Evolutionary conservation across 139 green algal genomes (phyloP).

Genomic region (Coelastrella sp.): DNA sequence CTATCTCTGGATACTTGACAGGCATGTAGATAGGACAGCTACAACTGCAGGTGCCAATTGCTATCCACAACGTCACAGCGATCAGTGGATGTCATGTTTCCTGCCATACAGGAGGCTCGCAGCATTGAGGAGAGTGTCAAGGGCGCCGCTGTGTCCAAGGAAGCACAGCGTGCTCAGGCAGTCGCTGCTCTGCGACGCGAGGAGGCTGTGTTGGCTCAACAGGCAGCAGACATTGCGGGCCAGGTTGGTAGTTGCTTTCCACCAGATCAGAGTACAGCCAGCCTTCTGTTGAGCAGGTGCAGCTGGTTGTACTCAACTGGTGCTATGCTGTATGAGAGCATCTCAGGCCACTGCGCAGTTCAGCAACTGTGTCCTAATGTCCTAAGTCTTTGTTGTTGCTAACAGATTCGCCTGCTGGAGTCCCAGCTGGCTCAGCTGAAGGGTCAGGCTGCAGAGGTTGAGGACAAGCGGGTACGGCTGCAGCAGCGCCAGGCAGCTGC

Average conservation of each 20-base stretch:
- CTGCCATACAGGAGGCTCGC: slow-evolving; percentile 20
- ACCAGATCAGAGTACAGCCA: too few relatives aligned
- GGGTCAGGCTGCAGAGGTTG: slow-evolving; percentile 56
- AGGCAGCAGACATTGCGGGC: slow-evolving; percentile 47
- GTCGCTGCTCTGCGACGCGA: slow-evolving; percentile 51
- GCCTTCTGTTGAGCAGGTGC: too few relatives aligned
- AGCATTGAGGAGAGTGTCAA: slow-evolving; percentile 32
- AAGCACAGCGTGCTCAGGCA: slow-evolving; percentile 11
- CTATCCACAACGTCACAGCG: too few relatives aligned
- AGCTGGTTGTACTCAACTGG: too few relatives aligned
- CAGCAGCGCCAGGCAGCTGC: slow-evolving; percentile 36
- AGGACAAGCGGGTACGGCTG: slow-evolving; percentile 57
- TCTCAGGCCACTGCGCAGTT: too few relatives aligned
- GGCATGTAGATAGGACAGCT: too few relatives aligned
- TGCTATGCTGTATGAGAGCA: too few relatives aligned
- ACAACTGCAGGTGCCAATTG: too few relatives aligned
- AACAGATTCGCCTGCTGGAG: slow-evolving; percentile 59
- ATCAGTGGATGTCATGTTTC: background rate
- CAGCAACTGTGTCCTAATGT: background rate
- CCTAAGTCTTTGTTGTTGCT: too few relatives aligned
- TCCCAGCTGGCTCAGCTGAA: slow-evolving; percentile 61
- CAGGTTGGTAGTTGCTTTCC: slow-evolving; percentile 43
- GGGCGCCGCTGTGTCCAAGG: slow-evolving; percentile 7
- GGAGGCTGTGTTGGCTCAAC: slow-evolving; percentile 55
- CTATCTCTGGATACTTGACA: too few relatives aligned